Evolutionary conservation across 345 rosid genomes (phyloP), one percentile per base, ranked within the genome.

Genomic region (Citrus glauca): DNA sequence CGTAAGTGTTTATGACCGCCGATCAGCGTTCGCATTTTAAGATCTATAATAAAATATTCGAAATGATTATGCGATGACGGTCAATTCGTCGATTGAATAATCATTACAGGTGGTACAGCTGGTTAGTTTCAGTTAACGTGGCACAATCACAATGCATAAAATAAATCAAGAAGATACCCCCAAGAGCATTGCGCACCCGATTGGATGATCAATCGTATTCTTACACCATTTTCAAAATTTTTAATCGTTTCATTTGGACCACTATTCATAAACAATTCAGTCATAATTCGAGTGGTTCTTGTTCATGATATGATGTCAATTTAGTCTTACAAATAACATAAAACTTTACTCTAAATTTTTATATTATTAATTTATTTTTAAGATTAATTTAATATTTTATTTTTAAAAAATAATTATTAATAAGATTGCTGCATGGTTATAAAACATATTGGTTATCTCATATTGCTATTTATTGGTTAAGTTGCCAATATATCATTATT

Each of bases 71-170:
- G 45, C 38, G 2, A 72, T 24, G n/a, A 25, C 45, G 1, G 53
- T 77, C 53, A 30, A 1, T 37, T 7, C 50, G 24, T 30, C 17
- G 17, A 67, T 20, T 35, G 17, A 55, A 76, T 76, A 67, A 76
- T 32, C 57, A 24, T 37, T 1, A 57, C 69, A 69, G 68, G 74
- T 77, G 61, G 62, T 77, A 69, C 73, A 65, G 73, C 57, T 79
- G 68, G 42, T 61, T 62, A 61, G 70, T 48, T 61, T 69, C 32
- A 30, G 10, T n/a, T 60, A 22, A 67, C 65, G 79, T 45, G 9
- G 32, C 55, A 59, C 17, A 28, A 20, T 61, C 24, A 9, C 48
- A 3, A 0, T 9, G 10, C 35, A 28, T 28, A 65, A 17, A 65
- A 33, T 8, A 17, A 64, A 64, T 7, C 19, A 7, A n/a, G 6